phyloP scores from a whole-genome alignment of 495 filamentous ascomycete species.

The Cenococcum geophilum region DNA sequence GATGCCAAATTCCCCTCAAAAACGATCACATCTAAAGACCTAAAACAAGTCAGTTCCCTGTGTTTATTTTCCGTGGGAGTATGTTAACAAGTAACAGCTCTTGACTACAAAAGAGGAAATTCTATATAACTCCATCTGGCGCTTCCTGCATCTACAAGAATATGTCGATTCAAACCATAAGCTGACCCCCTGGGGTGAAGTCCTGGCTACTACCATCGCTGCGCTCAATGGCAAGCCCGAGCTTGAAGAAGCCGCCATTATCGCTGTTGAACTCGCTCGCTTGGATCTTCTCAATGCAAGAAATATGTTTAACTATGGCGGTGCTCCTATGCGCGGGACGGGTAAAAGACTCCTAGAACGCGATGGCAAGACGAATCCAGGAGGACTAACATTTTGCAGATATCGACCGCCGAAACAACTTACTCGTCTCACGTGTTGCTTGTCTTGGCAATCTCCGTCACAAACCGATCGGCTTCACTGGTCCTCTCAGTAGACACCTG shows the following conservation, averaged over 20 bases:
- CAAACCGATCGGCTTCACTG: slow-evolving; percentile 82
- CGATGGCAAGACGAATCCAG: slow-evolving; percentile 33
- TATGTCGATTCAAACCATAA: slow-evolving; percentile 76
- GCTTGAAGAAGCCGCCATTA: slow-evolving; percentile 35
- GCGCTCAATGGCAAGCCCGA: slow-evolving; percentile 45
- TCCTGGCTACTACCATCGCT: slow-evolving; percentile 61
- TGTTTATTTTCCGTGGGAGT: neutral
- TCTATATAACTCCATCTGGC: slow-evolving; percentile 69
- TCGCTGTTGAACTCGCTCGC: slow-evolving; percentile 28
- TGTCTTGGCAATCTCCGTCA: slow-evolving; percentile 77
- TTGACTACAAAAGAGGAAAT: slow-evolving; percentile 53
- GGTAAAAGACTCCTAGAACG: slow-evolving; percentile 5
- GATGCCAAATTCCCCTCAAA: slow-evolving; percentile 55
- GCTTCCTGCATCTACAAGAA: slow-evolving; percentile 80
- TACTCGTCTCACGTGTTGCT: slow-evolving; percentile 79
- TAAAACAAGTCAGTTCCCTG: slow-evolving; percentile 33
- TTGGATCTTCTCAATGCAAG: slow-evolving; percentile 46
- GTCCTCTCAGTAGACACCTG: slow-evolving; percentile 83
- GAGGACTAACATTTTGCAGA: slow-evolving; percentile 46
- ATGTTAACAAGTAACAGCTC: slow-evolving; percentile 10
- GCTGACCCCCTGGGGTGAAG: slow-evolving; percentile 78
- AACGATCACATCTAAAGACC: slow-evolving; percentile 50
- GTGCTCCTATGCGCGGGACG: slow-evolving; percentile 30
- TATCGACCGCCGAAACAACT: slow-evolving; percentile 47
- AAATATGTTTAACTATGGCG: slow-evolving; percentile 48